These are phyloP conservation scores for Amanita jacksonii DNA, from an alignment of 768 basidiomycete genomes.

Conservation along the genomic window DNA sequence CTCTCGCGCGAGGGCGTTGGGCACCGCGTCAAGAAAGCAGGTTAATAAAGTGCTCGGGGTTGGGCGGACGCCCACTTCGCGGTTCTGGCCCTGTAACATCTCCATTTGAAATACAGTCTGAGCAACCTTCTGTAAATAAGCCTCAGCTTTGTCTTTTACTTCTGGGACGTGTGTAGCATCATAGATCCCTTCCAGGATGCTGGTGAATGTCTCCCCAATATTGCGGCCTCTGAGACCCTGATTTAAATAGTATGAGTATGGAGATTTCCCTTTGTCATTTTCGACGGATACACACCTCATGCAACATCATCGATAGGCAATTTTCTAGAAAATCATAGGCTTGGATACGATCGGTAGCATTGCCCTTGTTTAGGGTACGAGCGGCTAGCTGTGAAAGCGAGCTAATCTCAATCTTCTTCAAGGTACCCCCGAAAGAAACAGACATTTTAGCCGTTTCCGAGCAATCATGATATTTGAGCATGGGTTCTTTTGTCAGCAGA, in stretches of 20 bases:
- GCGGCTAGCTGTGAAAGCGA: constrained; percentile 59
- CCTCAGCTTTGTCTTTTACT: constrained; percentile 56
- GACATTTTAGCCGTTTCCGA: constrained; percentile 62
- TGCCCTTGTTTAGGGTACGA: constrained; percentile 45
- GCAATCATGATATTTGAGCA: constrained; percentile 59
- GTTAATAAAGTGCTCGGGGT: constrained; percentile 50
- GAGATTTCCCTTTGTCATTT: not conserved
- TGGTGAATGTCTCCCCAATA: constrained; percentile 63
- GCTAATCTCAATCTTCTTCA: constrained; percentile 54
- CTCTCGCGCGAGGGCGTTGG: constrained; percentile 64
- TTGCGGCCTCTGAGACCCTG: constrained; percentile 70
- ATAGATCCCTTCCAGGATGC: constrained; percentile 66
- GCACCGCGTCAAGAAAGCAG: constrained; percentile 74
- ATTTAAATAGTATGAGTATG: constrained; percentile 4
- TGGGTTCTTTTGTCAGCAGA: constrained; percentile 71
- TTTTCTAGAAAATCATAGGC: constrained; percentile 66
- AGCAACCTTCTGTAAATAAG: constrained; percentile 61
- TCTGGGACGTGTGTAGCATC: constrained; percentile 67
- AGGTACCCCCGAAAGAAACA: constrained; percentile 65
- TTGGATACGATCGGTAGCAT: constrained; percentile 40
- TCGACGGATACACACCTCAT: constrained; percentile 56
- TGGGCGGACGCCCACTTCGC: constrained; percentile 42
- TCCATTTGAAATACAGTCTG: constrained; percentile 68
- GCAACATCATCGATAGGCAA: constrained; percentile 58
- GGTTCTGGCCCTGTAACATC: constrained; percentile 47